Conservation (phyloP, 768 basidiomycete species). For the Hirschioporus abietinus region DNA sequence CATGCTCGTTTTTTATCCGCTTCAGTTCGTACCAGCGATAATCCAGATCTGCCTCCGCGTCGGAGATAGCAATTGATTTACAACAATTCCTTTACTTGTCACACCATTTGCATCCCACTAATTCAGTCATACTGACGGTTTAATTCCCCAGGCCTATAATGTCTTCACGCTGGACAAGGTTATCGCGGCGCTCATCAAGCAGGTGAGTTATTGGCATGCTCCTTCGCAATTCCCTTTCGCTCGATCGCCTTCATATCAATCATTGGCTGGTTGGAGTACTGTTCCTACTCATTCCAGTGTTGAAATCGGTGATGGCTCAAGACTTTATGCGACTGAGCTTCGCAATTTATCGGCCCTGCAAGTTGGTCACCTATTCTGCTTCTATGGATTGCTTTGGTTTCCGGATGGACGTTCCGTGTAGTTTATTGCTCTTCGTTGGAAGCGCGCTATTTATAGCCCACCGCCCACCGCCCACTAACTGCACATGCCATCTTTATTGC, state of each 20-base stretch:
- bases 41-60: background rate
- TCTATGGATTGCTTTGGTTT: background rate
- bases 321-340: background rate
- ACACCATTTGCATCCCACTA: constrained; percentile 9
- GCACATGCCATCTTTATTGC: background rate
- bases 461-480: background rate
- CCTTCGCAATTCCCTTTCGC: background rate
- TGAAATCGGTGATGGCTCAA: background rate
- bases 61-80: background rate
- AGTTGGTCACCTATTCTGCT: background rate
- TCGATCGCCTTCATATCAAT: background rate
- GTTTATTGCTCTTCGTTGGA: background rate
- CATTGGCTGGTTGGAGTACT: background rate
- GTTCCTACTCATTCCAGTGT: background rate
- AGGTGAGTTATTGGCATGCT: constrained; percentile 45
- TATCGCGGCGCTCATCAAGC: constrained; percentile 84
- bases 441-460: background rate
- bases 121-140: constrained; percentile 25
- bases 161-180: constrained; percentile 94
- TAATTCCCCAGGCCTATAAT: constrained; percentile 64
- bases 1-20: background rate
- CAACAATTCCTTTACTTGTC: background rate
- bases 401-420: background rate
- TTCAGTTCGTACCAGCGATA: background rate
- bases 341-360: background rate